These are phyloP conservation scores for Phytophthora meadii DNA, from an alignment of 352 stramenopile genomes.

Conservation along the genomic window DNA sequence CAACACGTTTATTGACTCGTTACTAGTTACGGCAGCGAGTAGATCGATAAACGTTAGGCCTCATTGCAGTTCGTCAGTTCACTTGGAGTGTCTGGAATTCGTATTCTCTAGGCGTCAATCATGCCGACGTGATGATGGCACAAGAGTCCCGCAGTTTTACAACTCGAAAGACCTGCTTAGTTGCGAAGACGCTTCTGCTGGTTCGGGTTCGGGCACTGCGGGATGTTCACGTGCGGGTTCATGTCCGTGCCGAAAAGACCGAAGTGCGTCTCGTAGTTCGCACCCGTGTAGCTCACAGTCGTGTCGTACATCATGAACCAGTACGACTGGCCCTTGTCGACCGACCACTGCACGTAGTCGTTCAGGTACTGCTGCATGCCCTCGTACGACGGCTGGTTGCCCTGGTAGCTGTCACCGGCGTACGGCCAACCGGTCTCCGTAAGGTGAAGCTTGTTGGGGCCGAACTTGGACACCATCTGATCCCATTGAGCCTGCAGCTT, in stretches of 20 bases:
- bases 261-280: slow-evolving; percentile 63
- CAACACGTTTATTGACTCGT: slow-evolving; percentile 5
- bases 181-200: slow-evolving; percentile 23
- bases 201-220: slow-evolving; percentile 24
- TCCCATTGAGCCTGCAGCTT: slow-evolving; percentile 61
- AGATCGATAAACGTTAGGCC: neutral
- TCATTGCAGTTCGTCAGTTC: slow-evolving; percentile 1
- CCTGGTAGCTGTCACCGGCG: slow-evolving; percentile 29
- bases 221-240: slow-evolving; percentile 45
- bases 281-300: slow-evolving; percentile 47
- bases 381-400: slow-evolving; percentile 44
- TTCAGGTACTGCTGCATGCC: slow-evolving; percentile 49
- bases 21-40: neutral
- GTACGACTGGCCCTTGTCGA: slow-evolving; percentile 36
- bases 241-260: slow-evolving; percentile 55
- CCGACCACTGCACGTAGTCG: slow-evolving; percentile 43
- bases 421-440: slow-evolving; percentile 70
- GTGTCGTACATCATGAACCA: slow-evolving; percentile 77
- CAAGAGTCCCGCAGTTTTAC: neutral
- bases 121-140: slow-evolving; percentile 1
- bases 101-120: neutral
- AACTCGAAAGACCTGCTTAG: neutral
- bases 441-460: slow-evolving; percentile 47
- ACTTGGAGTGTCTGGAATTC: slow-evolving; percentile 7
- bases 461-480: slow-evolving; percentile 50